phyloP scores from a whole-genome alignment of 225 moss, liverwort and hornwort genomes.

The Climacium dendroides region DNA sequence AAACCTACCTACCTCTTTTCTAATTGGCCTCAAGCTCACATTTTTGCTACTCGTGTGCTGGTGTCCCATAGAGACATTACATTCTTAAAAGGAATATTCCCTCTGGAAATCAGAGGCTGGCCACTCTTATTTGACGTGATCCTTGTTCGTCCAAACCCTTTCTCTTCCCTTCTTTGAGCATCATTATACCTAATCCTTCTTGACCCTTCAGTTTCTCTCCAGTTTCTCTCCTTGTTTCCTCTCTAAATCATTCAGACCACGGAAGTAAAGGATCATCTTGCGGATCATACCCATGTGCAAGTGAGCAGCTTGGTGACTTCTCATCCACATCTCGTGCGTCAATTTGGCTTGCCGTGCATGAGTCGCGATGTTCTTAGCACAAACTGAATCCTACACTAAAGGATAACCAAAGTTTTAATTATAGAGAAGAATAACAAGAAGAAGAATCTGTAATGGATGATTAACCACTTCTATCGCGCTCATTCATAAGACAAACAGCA shows the following conservation, averaged over 20 bases:
- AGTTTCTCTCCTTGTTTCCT: not conserved
- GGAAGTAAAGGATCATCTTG: not conserved
- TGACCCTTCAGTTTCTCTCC: not conserved
- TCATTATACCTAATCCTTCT: not conserved
- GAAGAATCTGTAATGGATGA: not conserved
- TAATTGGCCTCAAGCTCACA: not conserved
- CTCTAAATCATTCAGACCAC: not conserved
- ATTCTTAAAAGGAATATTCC: not conserved
- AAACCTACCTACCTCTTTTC: not conserved
- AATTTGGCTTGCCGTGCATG: not conserved
- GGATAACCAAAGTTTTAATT: not conserved
- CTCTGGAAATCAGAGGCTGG: not conserved
- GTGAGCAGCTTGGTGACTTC: not conserved
- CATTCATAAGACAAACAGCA: not conserved
- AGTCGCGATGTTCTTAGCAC: not conserved
- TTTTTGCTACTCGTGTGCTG: not conserved
- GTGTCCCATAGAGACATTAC: not conserved
- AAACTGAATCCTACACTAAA: not conserved
- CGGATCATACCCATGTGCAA: not conserved
- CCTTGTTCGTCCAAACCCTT: not conserved
- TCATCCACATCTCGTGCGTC: not conserved
- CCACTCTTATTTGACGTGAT: not conserved
- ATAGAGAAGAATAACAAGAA: not conserved
- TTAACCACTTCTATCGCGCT: not conserved
- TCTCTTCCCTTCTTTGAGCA: not conserved